Evolutionary conservation across 2,329 filamentous ascomycete genomes (phyloP).

Genomic region (Talaromyces sp.): DNA sequence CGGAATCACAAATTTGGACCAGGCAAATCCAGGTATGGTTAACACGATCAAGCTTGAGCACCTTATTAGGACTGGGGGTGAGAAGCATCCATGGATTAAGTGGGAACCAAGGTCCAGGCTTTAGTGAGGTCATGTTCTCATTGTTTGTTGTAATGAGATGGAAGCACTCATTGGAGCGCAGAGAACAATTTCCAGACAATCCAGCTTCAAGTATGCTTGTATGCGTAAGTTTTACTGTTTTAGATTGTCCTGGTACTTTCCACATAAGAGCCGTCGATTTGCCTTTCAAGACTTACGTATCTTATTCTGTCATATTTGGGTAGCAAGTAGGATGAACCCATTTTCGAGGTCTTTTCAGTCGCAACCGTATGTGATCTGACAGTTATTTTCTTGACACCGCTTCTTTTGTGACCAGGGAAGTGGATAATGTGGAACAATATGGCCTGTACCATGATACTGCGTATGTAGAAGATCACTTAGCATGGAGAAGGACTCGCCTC

Average conservation of each 20-base stretch:
- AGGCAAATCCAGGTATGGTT: constrained; percentile 29
- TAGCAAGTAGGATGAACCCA: too few relatives aligned
- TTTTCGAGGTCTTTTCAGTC: neutral
- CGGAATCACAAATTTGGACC: constrained; percentile 26
- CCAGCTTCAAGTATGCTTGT: neutral
- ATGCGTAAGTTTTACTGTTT: too few relatives aligned
- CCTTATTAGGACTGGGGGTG: constrained; percentile 11
- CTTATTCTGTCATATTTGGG: too few relatives aligned
- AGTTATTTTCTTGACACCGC: neutral
- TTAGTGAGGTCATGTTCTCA: neutral
- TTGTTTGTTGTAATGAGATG: neutral
- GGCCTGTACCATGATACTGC: too few relatives aligned
- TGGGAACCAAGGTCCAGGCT: constrained; percentile 9
- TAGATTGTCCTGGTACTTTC: too few relatives aligned
- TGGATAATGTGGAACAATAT: neutral
- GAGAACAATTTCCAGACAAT: neutral
- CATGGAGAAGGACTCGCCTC: too few relatives aligned
- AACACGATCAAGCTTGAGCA: constrained; percentile 31
- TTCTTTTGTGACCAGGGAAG: neutral
- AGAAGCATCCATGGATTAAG: constrained; percentile 15
- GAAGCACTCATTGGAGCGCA: neutral
- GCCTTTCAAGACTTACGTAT: too few relatives aligned
- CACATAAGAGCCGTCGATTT: too few relatives aligned
- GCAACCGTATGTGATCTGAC: neutral
- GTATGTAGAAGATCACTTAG: too few relatives aligned